Evolutionary conservation across 768 basidiomycete genomes (phyloP), one percentile per base, ranked within the genome.

Genomic region (Suillus bovinus): DNA sequence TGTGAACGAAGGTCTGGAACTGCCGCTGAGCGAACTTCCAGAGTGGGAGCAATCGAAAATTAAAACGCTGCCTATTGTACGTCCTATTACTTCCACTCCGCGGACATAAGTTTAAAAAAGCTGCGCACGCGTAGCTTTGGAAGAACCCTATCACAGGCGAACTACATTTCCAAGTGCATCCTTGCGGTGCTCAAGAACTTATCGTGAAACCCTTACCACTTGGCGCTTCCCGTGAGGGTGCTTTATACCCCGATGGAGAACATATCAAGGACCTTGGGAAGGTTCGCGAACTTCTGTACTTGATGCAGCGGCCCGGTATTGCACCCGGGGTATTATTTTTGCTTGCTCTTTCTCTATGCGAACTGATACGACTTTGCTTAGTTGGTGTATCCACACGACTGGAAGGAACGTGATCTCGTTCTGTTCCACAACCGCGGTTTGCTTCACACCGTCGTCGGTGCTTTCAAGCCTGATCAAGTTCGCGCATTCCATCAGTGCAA

Each of bases 91-190:
- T 31, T 27, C 13, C 36, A 55, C 44, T n/a, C 44, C 41, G 22
- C 39, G 24, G 56, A 34, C 33, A 61, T 44, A 14, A 49, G 22
- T 17, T 17, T 29, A 20, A 22, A 47, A n/a, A 34, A 58, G 61
- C 31, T 67, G 39, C 55, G 29, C 60, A 34, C 34, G 53, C 17
- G 59, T 34, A 94, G 89, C 72, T 89, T 8, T 96, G 95, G 95
- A 96, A 96, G 81, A 96, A 96, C 75, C 93, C 94, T 1, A 84
- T 86, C 9, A 96, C 94, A 14, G 87, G 88, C 29, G 78, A 79
- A 2, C 81, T 98, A 24, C 92, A 96, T 72, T 88, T 96, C 78
- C 86, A 98, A 71, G 94, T 96, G 5, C 95, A 96, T 72, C 94
- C 91, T 5, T 91, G 89, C 67, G 93, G 86, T 34, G 86, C 74